Evolutionary conservation across 1,284 basidiomycete species (phyloP).

Genomic region (Sporisorium exsertum): DNA sequence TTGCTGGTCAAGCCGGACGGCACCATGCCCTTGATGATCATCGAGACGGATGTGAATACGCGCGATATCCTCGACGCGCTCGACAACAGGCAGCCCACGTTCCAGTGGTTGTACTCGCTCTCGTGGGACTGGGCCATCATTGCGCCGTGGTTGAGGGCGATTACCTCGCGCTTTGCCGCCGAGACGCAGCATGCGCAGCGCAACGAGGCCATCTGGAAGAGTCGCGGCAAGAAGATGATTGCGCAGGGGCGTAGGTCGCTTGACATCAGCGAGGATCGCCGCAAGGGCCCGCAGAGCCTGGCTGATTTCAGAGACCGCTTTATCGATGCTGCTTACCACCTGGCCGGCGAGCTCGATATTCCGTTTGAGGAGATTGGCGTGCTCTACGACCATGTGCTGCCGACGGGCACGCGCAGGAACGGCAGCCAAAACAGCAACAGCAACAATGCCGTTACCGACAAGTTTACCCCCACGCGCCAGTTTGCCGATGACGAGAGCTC

Average conservation of each 20-base stretch:
- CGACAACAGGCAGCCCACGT: conserved; percentile 71
- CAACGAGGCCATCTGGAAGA: conserved; percentile 57
- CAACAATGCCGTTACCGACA: conserved; percentile 21
- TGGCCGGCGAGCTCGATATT: conserved; percentile 71
- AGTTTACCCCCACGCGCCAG: conserved; percentile 43
- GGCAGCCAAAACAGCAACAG: conserved; percentile 12
- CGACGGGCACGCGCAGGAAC: conserved; percentile 70
- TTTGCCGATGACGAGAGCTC: conserved; percentile 61
- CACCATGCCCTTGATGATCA: conserved; percentile 72
- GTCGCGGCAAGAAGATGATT: conserved; percentile 47
- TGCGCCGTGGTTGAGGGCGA: conserved; percentile 71
- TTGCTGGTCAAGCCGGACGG: conserved; percentile 73
- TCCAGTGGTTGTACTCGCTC: conserved; percentile 73
- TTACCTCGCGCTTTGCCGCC: conserved; percentile 65
- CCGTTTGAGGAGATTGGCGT: conserved; percentile 75
- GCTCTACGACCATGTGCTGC: conserved; percentile 73
- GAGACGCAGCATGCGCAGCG: conserved; percentile 39
- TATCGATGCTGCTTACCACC: conserved; percentile 71
- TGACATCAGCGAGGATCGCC: conserved; percentile 40
- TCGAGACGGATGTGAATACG: conserved; percentile 71
- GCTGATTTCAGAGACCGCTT: conserved; percentile 71
- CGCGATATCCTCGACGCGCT: conserved; percentile 71
- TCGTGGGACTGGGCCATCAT: conserved; percentile 73
- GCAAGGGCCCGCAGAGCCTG: conserved; percentile 52
- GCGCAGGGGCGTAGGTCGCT: conserved; percentile 57